Evolutionary conservation across 2,329 filamentous ascomycete species (phyloP), one percentile per base, ranked within the genome.

Genomic region (Alternaria triticina): DNA sequence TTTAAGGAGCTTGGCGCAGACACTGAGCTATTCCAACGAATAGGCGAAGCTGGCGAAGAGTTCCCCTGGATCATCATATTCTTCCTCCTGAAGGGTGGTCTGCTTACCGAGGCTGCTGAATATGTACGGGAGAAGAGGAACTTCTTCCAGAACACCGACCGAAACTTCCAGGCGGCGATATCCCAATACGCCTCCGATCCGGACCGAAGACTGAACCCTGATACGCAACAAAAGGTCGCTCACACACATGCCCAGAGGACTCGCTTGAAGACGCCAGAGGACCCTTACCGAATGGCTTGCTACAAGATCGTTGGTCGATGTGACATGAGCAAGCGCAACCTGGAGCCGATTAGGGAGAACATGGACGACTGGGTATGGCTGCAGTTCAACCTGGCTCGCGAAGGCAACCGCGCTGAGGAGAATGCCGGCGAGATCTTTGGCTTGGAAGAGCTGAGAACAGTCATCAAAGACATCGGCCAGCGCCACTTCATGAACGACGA

Each of bases 41-140:
- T 94, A 51, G 89, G 81, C 28, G 76, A 76, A 23, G 66, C 76
- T 13, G 79, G 89, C 45, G 89, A 91, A 55, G 94, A 97, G 77
- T 96, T 91, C 74, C 91, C 94, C 67, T 99, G 96, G 96, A 94
- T 94, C 46, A 86, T 97, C 54, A 89, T 99, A 47, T 99, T 96
- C 83, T 98, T 93, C 80, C 87, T 98, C 44, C 83, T 99, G 23
- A 89, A 96, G 49, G 91, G 91, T 65, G 96, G 96, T 54, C 90
- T 97, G 69, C 86, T 96, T 56, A 86, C 87, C 15, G 95, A 98
- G 79, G 95, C 95, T 15, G 90, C 92, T 28, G 87, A 91, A 67
- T 99, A 97, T 78, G 93, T 98, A 61, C 90, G 90, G 72, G 87
- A 89, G 67, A 91, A 95, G 76, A 91, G 94, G 73, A 88, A 89